Base-by-base conservation (phyloP, 805 yeast genomes). In the Suhomyces faveliae region DNA sequence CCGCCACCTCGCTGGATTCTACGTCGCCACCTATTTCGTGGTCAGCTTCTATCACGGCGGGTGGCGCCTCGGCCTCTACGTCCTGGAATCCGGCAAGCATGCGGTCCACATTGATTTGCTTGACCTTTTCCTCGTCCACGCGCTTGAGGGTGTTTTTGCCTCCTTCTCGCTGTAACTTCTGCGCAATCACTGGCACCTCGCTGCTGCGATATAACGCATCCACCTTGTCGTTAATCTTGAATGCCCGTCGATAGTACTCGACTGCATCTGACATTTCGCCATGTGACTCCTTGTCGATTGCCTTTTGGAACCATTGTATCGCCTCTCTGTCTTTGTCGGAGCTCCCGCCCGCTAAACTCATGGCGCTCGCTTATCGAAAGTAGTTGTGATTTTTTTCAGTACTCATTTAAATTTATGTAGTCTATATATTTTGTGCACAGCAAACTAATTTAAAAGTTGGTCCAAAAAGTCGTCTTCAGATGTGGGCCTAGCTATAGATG, bases 211-310 rank as follows among this genome's bases (percentile, higher is more conserved):
- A 89, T 19, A 79, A 64, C 42, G 77, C 67, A 60, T 90, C 96
- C 4, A 90, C 90, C 47, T 76, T 76, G 5, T 66, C 71, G 52
- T 77, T 68, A 47, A 82, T 63, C 56, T 77, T 81, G 62, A 83
- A 78, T 2, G 97, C 96, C 52, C 76, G 74, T 51, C 95, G 71
- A 64, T 90, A 90, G 53, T 68, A 77, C 42, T 72, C 78, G 22
- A 88, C 81, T 1, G 96, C 96, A 58, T 89, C 96, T n/a, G 87
- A 77, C 80, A 89, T 76, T 51, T 81, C 71, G 0, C 96, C 96
- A 43, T 73, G 78, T 27, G 77, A 70, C 64, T 90, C 97, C 58
- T 84, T 84, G 42, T 76, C 80, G 0, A 84, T 79, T 2, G 89
- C 97, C 43, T 73, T 64, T 55, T 85, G 89, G 70, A 87, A 89